phyloP scores from a whole-genome alignment of 805 yeast genomes.

The Saccharomycopsis microspora region DNA sequence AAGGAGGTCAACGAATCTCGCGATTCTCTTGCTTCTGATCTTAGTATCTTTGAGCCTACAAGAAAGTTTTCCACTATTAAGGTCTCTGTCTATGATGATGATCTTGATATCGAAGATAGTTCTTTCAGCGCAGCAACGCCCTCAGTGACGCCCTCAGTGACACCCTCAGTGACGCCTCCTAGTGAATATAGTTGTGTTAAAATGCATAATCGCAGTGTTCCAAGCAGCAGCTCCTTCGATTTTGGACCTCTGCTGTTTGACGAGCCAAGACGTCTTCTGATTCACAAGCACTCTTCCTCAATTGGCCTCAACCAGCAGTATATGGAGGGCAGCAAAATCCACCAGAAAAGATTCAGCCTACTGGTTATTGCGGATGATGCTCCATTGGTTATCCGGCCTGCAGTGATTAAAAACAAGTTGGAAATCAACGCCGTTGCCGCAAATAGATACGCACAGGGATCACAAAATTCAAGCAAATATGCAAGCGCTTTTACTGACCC shows the following conservation, averaged over 20 bases:
- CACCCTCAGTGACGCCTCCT: not conserved
- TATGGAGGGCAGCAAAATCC: not conserved
- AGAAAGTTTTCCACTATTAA: slow-evolving; percentile 8
- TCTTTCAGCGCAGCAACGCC: not conserved
- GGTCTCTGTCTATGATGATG: slow-evolving; percentile 6
- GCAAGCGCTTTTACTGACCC: no score
- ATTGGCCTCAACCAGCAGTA: not conserved
- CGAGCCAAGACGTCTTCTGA: not conserved
- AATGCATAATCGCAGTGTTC: not conserved
- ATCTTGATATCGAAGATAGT: not conserved
- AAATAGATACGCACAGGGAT: no score
- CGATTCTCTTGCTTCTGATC: slow-evolving; percentile 8
- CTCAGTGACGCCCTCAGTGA: not conserved
- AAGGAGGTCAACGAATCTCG: slow-evolving; percentile 2
- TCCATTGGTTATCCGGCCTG: not conserved
- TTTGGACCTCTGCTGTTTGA: not conserved
- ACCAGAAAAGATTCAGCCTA: slow-evolving; percentile 5
- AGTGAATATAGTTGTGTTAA: not conserved
- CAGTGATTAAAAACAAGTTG: no score
- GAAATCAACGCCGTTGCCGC: no score
- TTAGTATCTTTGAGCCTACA: slow-evolving; percentile 6
- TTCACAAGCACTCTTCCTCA: slow-evolving; percentile 3
- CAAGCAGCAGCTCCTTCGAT: no score
- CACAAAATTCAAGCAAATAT: no score
- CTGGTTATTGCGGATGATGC: not conserved